Conservation (phyloP, 164 flowering plant species). For the Warburgia ugandensis region DNA sequence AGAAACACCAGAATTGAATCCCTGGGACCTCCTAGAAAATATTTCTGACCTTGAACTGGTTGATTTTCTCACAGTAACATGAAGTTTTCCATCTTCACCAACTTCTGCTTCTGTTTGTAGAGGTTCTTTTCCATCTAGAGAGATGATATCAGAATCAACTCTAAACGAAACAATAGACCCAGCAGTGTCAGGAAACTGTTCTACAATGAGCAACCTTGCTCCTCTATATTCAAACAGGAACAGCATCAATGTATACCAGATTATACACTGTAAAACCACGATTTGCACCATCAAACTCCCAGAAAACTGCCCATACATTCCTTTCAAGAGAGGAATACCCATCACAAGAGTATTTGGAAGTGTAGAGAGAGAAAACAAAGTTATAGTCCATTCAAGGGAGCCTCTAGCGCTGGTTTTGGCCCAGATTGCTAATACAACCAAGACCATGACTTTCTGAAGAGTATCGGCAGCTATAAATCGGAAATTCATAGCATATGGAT, state of each 20-base stretch:
- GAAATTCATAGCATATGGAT: constrained; percentile 81
- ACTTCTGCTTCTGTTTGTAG: constrained; percentile 75
- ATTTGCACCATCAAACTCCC: constrained; percentile 80
- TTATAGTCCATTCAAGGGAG: constrained; percentile 74
- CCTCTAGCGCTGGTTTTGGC: constrained; percentile 42
- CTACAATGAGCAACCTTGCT: constrained; percentile 59
- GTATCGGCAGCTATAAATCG: constrained; percentile 84
- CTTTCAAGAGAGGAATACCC: constrained; percentile 84
- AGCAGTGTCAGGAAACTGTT: constrained; percentile 90
- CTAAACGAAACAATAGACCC: constrained; percentile 70
- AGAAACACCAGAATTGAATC: constrained; percentile 37
- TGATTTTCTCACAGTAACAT: constrained; percentile 77
- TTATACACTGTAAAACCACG: constrained; percentile 77
- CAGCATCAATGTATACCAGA: constrained; percentile 92
- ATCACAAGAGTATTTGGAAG: constrained; percentile 90
- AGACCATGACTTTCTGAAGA: constrained; percentile 61
- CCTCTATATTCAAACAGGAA: constrained; percentile 88
- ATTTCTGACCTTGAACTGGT: constrained; percentile 68
- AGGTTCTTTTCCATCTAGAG: constrained; percentile 76
- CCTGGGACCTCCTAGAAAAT: constrained; percentile 55
- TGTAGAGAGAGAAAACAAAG: constrained; percentile 78
- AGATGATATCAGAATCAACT: constrained; percentile 73
- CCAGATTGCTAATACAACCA: constrained; percentile 53
- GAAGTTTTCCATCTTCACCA: constrained; percentile 81
- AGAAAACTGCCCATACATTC: constrained; percentile 70